These are phyloP conservation scores for Calocera viscosa DNA, from an alignment of 768 basidiomycete species.

Conservation along the genomic window DNA sequence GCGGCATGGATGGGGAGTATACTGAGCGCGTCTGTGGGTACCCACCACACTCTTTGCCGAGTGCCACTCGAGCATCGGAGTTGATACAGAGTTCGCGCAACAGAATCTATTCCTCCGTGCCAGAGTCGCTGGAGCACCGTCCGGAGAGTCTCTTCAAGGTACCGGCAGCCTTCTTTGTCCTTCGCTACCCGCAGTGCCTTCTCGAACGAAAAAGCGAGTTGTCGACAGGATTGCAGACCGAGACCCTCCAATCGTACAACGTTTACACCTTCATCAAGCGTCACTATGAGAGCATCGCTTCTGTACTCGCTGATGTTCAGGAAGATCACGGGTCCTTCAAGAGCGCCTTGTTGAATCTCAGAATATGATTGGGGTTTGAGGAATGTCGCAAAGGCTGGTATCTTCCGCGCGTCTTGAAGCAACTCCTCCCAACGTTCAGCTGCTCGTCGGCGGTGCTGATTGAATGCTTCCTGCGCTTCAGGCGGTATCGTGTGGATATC, in stretches of 20 bases:
- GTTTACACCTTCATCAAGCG: neutral
- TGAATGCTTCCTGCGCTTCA: neutral
- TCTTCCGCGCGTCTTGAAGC: slow-evolving; percentile 24
- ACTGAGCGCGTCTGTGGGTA: neutral
- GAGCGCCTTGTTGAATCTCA: slow-evolving; percentile 23
- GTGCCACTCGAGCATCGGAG: neutral
- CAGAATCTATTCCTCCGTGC: neutral
- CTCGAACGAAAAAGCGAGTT: neutral
- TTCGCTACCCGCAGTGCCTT: neutral
- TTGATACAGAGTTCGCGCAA: neutral
- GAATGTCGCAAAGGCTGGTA: slow-evolving; percentile 28
- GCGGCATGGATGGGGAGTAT: neutral
- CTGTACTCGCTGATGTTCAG: slow-evolving; percentile 15
- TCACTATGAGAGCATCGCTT: slow-evolving; percentile 18
- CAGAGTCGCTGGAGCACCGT: neutral
- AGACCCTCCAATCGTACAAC: neutral
- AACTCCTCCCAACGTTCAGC: slow-evolving; percentile 14
- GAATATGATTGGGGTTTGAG: slow-evolving; percentile 20
- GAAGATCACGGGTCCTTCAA: slow-evolving; percentile 28
- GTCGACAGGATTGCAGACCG: neutral
- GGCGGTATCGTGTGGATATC: neutral
- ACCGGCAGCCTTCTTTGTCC: neutral
- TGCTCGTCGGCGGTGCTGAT: slow-evolving; percentile 10
- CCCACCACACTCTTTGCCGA: neutral
- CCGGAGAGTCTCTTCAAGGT: neutral